A percentile compares a stretch with the other conserved stretches of the same genome.
Evolutionary conservation across 139 green algal genomes (phyloP).

Genomic region (Closterium sp.): DNA sequence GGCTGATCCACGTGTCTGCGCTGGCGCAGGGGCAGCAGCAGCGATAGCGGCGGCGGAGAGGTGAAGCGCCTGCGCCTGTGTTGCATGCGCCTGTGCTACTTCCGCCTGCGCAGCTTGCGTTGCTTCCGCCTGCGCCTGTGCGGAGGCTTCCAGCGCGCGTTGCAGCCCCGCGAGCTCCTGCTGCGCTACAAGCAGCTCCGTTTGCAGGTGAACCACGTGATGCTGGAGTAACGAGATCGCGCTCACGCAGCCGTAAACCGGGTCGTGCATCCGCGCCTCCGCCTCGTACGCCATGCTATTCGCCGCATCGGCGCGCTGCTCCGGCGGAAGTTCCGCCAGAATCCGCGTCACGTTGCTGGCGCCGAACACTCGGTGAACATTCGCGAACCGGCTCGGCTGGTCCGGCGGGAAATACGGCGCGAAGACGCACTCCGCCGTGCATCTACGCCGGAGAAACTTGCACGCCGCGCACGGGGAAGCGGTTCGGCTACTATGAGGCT

Average conservation of each 20-base stretch:
- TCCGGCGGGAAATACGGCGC: slow-evolving; percentile 47
- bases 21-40: not conserved
- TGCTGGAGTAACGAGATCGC: slow-evolving; percentile 49
- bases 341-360: slow-evolving; percentile 44
- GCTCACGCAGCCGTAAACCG: slow-evolving; percentile 46
- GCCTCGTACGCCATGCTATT: slow-evolving; percentile 49
- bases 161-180: slow-evolving; percentile 30
- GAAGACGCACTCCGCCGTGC: slow-evolving; percentile 48
- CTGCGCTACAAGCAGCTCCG: slow-evolving; percentile 41
- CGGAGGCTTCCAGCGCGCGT: not conserved
- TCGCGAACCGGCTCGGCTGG: slow-evolving; percentile 41
- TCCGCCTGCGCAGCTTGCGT: not conserved
- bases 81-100: not conserved
- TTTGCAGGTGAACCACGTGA: slow-evolving; percentile 49
- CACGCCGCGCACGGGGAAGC: slow-evolving; percentile 41
- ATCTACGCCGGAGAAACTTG: slow-evolving; percentile 42
- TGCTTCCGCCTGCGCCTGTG: not conserved
- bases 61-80: not conserved
- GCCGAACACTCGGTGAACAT: slow-evolving; percentile 40
- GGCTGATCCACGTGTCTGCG: not conserved
- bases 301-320: slow-evolving; percentile 36
- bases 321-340: slow-evolving; percentile 29
- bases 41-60: not conserved
- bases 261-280: slow-evolving; percentile 40
- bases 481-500: not conserved